Conservation (phyloP, 140 eudicot species). For the Cichorium intybus region DNA sequence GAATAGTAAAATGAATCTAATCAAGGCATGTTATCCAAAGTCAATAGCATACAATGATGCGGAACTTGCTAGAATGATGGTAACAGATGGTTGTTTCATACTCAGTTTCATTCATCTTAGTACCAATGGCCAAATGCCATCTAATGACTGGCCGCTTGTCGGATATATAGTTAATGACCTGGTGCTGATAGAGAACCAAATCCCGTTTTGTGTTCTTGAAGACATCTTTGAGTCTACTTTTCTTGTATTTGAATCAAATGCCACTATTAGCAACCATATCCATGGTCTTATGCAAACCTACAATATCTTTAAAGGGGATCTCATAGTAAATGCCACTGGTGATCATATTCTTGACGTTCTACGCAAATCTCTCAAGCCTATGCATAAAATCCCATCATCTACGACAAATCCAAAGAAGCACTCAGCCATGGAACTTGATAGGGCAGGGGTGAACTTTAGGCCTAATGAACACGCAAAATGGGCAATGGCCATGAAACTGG, state of each 20-base stretch:
- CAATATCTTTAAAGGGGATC: not conserved
- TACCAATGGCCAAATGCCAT: too few species aligned
- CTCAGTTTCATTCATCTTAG: not conserved
- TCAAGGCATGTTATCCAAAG: too few species aligned
- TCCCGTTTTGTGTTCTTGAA: too few species aligned
- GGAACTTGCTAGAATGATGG: not conserved
- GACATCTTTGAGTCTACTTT: not conserved
- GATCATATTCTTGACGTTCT: constrained; percentile 3
- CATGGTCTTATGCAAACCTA: not conserved
- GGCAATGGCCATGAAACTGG: too few species aligned
- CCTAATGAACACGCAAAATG: too few species aligned
- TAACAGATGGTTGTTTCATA: constrained; percentile 2
- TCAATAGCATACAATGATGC: not conserved
- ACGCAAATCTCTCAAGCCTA: not conserved
- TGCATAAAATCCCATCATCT: not conserved
- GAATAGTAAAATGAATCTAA: too few species aligned
- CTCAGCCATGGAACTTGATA: not conserved
- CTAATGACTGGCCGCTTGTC: not conserved
- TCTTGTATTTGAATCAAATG: not conserved
- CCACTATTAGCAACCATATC: not conserved
- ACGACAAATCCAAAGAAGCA: not conserved
- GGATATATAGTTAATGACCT: not conserved
- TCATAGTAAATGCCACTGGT: not conserved
- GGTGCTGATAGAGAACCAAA: too few species aligned
- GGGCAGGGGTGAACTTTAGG: too few species aligned